Conservation (phyloP, 2,329 filamentous ascomycete species). For the Knoxdaviesia proteae region DNA sequence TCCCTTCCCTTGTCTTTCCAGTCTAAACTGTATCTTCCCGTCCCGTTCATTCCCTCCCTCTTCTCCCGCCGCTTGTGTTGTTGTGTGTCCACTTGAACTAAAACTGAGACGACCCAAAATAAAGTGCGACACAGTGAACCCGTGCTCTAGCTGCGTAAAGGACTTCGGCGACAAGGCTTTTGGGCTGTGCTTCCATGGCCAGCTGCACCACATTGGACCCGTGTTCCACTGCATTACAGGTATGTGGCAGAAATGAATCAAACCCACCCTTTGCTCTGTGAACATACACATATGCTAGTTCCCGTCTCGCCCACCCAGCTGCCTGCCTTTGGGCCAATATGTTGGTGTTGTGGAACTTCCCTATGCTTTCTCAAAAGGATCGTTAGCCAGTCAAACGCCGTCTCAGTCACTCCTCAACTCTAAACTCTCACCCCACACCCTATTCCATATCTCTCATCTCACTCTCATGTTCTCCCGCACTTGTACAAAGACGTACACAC, state of each 20-base stretch:
- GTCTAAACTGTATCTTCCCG: not conserved
- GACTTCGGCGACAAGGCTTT: slow-evolving; percentile 8
- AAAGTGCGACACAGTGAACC: not conserved
- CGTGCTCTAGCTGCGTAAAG: slow-evolving; percentile 4
- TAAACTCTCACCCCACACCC: too few relatives aligned
- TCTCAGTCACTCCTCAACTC: too few relatives aligned
- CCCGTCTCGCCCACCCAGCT: too few relatives aligned
- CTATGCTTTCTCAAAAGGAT: too few relatives aligned
- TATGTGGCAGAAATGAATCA: not conserved
- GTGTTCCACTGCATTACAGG: slow-evolving; percentile 1
- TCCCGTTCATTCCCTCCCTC: not conserved
- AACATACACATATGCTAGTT: too few relatives aligned
- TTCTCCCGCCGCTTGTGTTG: not conserved
- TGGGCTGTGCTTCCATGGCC: slow-evolving; percentile 7
- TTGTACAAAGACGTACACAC: too few relatives aligned
- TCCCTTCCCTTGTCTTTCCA: not conserved
- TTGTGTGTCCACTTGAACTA: not conserved
- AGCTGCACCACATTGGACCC: slow-evolving; percentile 4
- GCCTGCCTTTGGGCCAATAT: too few relatives aligned
- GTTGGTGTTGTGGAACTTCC: too few relatives aligned
- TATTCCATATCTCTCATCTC: too few relatives aligned
- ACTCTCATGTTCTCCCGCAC: too few relatives aligned
- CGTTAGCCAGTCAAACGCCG: too few relatives aligned
- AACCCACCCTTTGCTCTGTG: too few relatives aligned
- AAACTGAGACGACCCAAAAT: not conserved